Evolutionary conservation across 2,329 filamentous ascomycete genomes (phyloP).

Genomic region (Fusarium abutilonis): DNA sequence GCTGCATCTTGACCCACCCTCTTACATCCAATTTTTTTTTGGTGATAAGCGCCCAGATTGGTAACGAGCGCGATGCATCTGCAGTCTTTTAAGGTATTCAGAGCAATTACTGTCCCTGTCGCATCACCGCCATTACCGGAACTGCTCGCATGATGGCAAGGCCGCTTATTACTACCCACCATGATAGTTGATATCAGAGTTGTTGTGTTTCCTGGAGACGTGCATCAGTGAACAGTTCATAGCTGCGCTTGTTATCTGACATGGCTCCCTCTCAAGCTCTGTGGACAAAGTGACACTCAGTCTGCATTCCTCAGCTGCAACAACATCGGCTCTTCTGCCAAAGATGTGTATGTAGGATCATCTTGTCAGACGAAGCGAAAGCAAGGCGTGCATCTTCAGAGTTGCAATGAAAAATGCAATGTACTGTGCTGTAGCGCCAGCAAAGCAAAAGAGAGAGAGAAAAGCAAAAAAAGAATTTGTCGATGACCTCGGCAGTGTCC

Average conservation of each 20-base stretch:
- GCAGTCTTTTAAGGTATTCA: constrained; percentile 10
- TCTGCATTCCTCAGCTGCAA: constrained; percentile 28
- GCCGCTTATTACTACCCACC: constrained; percentile 14
- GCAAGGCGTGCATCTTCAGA: constrained; percentile 16
- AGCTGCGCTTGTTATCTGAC: constrained; percentile 12
- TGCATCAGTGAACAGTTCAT: constrained; percentile 6
- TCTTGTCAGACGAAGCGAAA: constrained; percentile 11
- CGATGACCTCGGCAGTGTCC: constrained; percentile 23
- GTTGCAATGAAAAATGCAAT: constrained; percentile 19
- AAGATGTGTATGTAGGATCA: constrained; percentile 7
- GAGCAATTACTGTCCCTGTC: constrained; percentile 3
- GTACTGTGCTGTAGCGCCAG: constrained; percentile 9
- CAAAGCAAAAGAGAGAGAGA: constrained; percentile 26
- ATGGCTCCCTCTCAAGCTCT: constrained; percentile 5
- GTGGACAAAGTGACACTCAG: not conserved
- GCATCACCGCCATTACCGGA: constrained; percentile 38
- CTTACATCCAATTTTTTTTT: constrained; percentile 5
- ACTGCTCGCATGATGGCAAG: constrained; percentile 18
- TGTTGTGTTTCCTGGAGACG: not conserved
- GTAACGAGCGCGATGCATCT: constrained; percentile 44
- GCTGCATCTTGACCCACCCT: constrained; percentile 10
- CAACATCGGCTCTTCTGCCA: constrained; percentile 19
- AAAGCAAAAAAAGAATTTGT: constrained; percentile 23
- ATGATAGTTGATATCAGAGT: not conserved
- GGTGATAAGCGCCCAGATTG: constrained; percentile 31